phyloP scores from a whole-genome alignment of 257 asterid species.

The Forsythia viridissima region DNA sequence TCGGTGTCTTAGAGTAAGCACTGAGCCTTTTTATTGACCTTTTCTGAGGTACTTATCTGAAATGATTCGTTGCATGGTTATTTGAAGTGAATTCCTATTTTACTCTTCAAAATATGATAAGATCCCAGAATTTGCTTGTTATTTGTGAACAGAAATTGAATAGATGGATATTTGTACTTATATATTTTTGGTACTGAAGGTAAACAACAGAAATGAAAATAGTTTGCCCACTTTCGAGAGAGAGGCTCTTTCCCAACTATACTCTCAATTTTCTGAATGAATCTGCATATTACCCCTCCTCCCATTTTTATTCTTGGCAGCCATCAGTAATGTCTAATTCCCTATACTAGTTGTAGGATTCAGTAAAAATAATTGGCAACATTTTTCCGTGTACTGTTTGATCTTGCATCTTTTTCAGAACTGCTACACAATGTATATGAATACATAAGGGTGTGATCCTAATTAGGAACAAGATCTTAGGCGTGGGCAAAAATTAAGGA shows the following conservation, averaged over 20 bases:
- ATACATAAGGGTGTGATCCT: background rate
- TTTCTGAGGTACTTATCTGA: background rate
- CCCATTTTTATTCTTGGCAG: too few species aligned
- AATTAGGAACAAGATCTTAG: background rate
- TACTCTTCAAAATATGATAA: background rate
- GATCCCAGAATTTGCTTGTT: too few species aligned
- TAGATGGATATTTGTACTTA: too few species aligned
- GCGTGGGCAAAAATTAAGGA: background rate
- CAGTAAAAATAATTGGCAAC: background rate
- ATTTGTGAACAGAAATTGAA: too few species aligned
- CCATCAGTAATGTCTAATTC: too few species aligned
- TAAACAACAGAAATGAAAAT: too few species aligned
- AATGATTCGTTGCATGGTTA: background rate
- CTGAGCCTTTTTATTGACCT: slow-evolving; percentile 1
- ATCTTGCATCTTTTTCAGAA: background rate
- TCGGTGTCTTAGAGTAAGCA: slow-evolving; percentile 87
- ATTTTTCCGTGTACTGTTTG: background rate
- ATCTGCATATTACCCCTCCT: too few species aligned
- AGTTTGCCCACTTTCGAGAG: too few species aligned
- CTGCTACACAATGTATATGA: background rate
- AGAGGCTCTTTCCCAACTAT: too few species aligned
- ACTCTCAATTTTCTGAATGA: too few species aligned
- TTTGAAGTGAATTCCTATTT: background rate
- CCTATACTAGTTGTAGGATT: background rate
- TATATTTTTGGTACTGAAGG: too few species aligned